These are phyloP conservation scores for Hemileccinum rubropunctum DNA, from an alignment of 768 basidiomycete species.

Conservation along the genomic window DNA sequence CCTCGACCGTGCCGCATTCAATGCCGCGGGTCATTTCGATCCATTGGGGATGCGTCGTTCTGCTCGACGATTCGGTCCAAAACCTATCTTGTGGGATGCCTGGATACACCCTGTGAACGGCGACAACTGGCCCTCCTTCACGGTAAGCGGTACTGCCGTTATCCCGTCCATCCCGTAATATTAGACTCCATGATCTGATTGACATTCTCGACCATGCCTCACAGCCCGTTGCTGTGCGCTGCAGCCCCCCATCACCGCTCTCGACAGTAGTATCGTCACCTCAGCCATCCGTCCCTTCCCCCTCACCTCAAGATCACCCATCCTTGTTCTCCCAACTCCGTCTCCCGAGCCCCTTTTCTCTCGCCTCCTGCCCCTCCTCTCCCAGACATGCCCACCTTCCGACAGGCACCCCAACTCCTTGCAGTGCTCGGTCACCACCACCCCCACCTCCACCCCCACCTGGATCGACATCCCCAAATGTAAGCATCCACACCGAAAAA, in stretches of 20 bases:
- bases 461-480: too few relatives aligned
- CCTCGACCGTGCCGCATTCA: constrained; percentile 17
- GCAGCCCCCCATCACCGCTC: not conserved
- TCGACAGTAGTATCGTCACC: not conserved
- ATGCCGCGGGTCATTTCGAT: not conserved
- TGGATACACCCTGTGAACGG: constrained; percentile 6
- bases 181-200: not conserved
- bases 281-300: not conserved
- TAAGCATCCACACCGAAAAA: not conserved
- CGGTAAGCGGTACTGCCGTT: constrained; percentile 2
- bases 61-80: constrained; percentile 4
- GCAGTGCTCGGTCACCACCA: not conserved
- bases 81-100: constrained; percentile 17
- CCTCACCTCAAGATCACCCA: not conserved
- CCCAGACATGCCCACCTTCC: not conserved
- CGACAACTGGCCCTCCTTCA: constrained; percentile 13
- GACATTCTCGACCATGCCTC: not conserved
- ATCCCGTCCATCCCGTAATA: not conserved
- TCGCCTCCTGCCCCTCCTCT: not conserved
- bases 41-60: constrained; percentile 3
- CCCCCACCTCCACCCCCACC: not conserved
- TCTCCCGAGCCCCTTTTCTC: not conserved
- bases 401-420: not conserved
- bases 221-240: constrained; percentile 20
- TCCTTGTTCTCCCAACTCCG: constrained; percentile 11